Evolutionary conservation across 2,329 filamentous ascomycete species (phyloP).

Genomic region (Fonsecaea monophora): DNA sequence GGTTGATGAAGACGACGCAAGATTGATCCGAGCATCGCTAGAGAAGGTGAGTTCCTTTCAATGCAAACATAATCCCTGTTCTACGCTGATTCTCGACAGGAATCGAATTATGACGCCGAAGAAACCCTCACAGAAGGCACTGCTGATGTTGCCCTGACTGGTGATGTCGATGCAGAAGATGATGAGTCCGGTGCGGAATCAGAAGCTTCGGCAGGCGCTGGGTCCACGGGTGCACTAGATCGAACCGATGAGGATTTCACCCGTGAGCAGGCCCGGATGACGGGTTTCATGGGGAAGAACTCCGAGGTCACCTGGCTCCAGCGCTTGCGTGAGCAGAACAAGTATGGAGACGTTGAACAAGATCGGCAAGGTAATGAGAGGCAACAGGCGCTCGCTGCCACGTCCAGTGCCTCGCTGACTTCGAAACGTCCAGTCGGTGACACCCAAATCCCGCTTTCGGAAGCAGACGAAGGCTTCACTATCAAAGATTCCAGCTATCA

Average conservation of each 20-base stretch:
- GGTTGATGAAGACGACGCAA: slow-evolving; percentile 46
- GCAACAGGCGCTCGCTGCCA: slow-evolving; percentile 17
- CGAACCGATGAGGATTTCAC: slow-evolving; percentile 55
- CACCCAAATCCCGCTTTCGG: slow-evolving; percentile 40
- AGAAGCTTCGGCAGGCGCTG: slow-evolving; percentile 40
- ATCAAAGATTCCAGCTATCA: slow-evolving; percentile 47
- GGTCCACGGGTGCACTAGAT: slow-evolving; percentile 54
- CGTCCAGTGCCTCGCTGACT: slow-evolving; percentile 32
- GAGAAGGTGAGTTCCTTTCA: slow-evolving; percentile 45
- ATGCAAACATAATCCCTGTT: background rate
- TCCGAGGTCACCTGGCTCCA: slow-evolving; percentile 57
- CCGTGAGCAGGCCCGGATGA: slow-evolving; percentile 47
- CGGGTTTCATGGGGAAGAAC: slow-evolving; percentile 55
- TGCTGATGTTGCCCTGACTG: slow-evolving; percentile 28
- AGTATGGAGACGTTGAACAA: slow-evolving; percentile 40
- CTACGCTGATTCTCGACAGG: slow-evolving; percentile 23
- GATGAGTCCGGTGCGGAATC: slow-evolving; percentile 38
- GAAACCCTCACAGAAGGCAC: slow-evolving; percentile 28
- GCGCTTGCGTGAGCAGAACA: slow-evolving; percentile 49
- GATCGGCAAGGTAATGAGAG: slow-evolving; percentile 22
- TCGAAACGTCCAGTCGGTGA: slow-evolving; percentile 38
- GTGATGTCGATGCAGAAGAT: slow-evolving; percentile 39
- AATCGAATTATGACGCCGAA: slow-evolving; percentile 31
- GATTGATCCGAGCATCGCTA: slow-evolving; percentile 47
- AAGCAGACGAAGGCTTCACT: slow-evolving; percentile 42